A percentile compares a stretch with the other conserved stretches of the same genome.
Evolutionary conservation across 1,284 basidiomycete species (phyloP).

Genomic region (Trametes hirsuta): DNA sequence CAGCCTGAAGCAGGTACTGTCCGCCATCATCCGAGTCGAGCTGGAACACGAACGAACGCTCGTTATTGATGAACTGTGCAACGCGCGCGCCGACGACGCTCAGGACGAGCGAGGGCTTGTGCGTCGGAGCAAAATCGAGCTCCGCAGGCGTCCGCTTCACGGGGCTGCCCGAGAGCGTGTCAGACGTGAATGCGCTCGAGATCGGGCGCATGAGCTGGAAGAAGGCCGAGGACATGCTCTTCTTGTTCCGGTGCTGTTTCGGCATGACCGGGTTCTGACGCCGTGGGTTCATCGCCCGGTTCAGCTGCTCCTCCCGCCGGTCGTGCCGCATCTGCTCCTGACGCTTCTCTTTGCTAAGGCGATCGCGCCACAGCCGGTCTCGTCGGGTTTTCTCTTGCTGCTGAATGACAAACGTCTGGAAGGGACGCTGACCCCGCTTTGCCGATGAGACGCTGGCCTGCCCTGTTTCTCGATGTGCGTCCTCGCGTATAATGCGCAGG

Average conservation of each 20-base stretch:
- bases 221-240: conserved; percentile 79
- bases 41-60: conserved; percentile 80
- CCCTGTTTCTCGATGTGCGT: conserved; percentile 64
- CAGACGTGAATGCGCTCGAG: conserved; percentile 77
- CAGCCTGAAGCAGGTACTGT: conserved; percentile 76
- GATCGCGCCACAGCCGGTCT: conserved; percentile 66
- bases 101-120: conserved; percentile 74
- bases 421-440: conserved; percentile 65
- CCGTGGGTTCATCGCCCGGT: conserved; percentile 63
- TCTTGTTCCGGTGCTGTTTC: conserved; percentile 80
- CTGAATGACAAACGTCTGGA: conserved; percentile 58
- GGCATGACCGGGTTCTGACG: conserved; percentile 54
- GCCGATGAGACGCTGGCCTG: conserved; percentile 46
- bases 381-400: conserved; percentile 82
- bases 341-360: conserved; percentile 72
- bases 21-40: conserved; percentile 85
- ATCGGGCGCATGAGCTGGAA: conserved; percentile 85
- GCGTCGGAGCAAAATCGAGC: conserved; percentile 68
- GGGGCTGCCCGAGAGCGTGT: conserved; percentile 46
- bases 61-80: conserved; percentile 72
- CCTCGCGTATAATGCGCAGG: conserved; percentile 69
- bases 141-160: conserved; percentile 66
- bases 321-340: conserved; percentile 72
- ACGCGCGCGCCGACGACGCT: conserved; percentile 73
- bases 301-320: conserved; percentile 72